Conservation (phyloP, 2,329 filamentous ascomycete genomes). For the Botryosphaeria agaves region DNA sequence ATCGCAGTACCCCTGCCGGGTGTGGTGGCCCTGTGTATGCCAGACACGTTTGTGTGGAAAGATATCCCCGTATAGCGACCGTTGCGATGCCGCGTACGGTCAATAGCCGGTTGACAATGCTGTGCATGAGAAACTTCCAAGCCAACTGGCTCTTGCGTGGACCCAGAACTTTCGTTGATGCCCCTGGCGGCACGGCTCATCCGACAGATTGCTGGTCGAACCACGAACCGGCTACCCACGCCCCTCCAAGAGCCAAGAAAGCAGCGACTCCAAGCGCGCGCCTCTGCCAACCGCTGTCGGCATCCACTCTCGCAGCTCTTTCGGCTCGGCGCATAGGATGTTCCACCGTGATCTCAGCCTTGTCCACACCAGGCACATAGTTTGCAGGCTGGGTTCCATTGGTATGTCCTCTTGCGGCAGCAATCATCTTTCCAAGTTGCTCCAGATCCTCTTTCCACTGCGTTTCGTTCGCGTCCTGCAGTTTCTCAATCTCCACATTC, state of each 20-base stretch:
- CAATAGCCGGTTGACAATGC: too few relatives aligned
- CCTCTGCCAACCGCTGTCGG: slow-evolving; percentile 20
- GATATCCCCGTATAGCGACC: too few relatives aligned
- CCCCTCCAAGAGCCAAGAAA: slow-evolving; percentile 18
- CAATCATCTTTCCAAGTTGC: slow-evolving; percentile 45
- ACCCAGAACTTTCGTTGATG: too few relatives aligned
- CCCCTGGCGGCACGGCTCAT: too few relatives aligned
- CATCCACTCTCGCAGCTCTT: slow-evolving; percentile 12
- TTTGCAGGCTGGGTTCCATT: slow-evolving; percentile 9
- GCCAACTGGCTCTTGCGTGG: too few relatives aligned
- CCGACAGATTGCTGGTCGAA: too few relatives aligned
- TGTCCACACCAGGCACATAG: not conserved
- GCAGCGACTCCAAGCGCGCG: slow-evolving; percentile 21
- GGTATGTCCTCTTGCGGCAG: slow-evolving; percentile 30
- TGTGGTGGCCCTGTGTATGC: too few relatives aligned
- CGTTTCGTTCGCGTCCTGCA: slow-evolving; percentile 34
- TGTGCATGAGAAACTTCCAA: too few relatives aligned
- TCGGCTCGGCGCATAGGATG: not conserved
- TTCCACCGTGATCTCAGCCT: not conserved
- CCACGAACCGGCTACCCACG: slow-evolving; percentile 23
- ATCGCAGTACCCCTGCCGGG: too few relatives aligned
- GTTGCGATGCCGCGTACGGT: too few relatives aligned
- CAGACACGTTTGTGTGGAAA: too few relatives aligned
- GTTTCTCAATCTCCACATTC: slow-evolving; percentile 74
- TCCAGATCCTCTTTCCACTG: slow-evolving; percentile 52